Evolutionary conservation across 768 basidiomycete genomes (phyloP), one percentile per base, ranked within the genome.

Genomic region (Suillus weaverae): DNA sequence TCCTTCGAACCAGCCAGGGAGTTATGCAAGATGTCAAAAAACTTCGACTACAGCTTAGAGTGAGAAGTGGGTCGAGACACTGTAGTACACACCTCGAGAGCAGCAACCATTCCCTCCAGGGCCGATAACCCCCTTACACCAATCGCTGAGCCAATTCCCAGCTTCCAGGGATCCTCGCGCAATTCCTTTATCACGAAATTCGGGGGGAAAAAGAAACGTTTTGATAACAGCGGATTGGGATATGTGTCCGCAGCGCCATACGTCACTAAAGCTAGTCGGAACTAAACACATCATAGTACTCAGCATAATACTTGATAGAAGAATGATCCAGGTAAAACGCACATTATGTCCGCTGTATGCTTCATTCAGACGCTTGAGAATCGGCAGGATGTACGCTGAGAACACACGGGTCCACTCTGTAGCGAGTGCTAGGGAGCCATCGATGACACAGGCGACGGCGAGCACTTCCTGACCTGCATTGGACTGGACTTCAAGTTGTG

Each of bases 101-200:
- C 87, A 20, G 89, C 87, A 16, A 89, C 86, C 14, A 90, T 73
- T 9, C 87, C 91, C 64, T 92, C 91, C 8, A 92, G 76, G 5
- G 87, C 86, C 33, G 89, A 87, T 83, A 90, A 82, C 1, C 89
- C 89, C 35, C 73, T 73, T 9, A 72, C 70, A 1, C 81, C 81
- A 7, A 83, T 83, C 9, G 81, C 81, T 53, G 79, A 80, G 4
- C 89, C 89, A 20, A 91, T 79, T 2, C 88, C 89, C 7, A 89
- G 74, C 38, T 80, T 81, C 13, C 71, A 67, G 4, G 83, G 80
- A 0, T 86, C 81, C 20, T 80, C 77, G 16, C 77, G 78, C 65
- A 89, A 76, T 59, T 84, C 80, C 61, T 77, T 80, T 5, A 79
- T 71, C 44, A 87, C 76, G 5, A 70, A 62, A 1, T 67, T 64